These are phyloP conservation scores for Litchi chinensis DNA, from an alignment of 345 rosid species.

Conservation along the genomic window DNA sequence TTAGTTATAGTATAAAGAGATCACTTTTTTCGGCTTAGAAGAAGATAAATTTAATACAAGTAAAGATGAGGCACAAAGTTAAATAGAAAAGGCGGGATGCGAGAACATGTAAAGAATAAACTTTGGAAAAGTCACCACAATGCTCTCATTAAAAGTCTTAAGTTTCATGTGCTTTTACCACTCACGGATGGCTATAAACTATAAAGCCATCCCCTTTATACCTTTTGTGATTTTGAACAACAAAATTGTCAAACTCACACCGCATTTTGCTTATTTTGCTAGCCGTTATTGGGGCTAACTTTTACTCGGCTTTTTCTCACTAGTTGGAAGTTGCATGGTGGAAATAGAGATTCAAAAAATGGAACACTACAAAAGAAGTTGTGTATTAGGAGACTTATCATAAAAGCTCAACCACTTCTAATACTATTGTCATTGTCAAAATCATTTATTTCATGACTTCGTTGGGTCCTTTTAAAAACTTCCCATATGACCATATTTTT, in stretches of 20 bases:
- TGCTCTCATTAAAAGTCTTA: background rate
- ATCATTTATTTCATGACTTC: background rate
- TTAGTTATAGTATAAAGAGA: no score
- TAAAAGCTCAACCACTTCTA: background rate
- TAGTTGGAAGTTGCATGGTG: background rate
- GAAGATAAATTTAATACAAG: no score
- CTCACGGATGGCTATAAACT: background rate
- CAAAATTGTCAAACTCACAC: conserved; percentile 7
- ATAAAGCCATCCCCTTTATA: background rate
- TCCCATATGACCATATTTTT: no score
- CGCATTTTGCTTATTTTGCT: background rate
- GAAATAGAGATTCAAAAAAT: background rate
- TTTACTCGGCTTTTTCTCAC: background rate
- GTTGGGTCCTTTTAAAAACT: no score
- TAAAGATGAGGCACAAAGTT: background rate
- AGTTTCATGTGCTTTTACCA: background rate
- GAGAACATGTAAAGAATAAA: background rate
- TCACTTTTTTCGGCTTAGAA: no score
- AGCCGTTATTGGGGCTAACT: conserved; percentile 15
- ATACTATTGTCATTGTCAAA: background rate
- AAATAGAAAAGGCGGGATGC: conserved; percentile 22
- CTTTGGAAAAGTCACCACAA: background rate
- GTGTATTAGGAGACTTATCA: background rate
- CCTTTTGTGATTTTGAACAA: no score
- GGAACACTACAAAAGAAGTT: background rate